These are phyloP conservation scores for Trichoderma breve DNA, from an alignment of 2,329 filamentous ascomycete species.

Conservation along the genomic window DNA sequence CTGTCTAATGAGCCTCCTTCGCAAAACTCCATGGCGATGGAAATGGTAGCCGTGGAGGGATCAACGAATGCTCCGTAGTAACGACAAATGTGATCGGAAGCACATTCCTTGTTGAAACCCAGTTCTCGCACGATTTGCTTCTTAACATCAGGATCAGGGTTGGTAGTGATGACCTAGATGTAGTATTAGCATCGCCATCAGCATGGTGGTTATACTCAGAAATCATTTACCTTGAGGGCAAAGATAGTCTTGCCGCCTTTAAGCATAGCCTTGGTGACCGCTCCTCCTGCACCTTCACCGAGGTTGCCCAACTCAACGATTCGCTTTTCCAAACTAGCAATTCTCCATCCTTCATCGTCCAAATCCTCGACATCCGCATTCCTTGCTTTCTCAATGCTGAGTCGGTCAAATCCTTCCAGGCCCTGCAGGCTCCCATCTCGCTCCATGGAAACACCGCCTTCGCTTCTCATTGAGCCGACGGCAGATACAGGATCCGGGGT, in stretches of 20 bases:
- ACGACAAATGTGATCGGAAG: constrained; percentile 91
- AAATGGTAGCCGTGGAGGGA: constrained; percentile 92
- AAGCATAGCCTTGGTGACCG: constrained; percentile 85
- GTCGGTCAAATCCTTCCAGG: constrained; percentile 73
- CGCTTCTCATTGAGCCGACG: constrained; percentile 75
- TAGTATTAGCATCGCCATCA: neutral
- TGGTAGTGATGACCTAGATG: constrained; percentile 87
- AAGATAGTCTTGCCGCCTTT: constrained; percentile 93
- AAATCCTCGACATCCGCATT: constrained; percentile 89
- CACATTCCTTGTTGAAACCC: constrained; percentile 96
- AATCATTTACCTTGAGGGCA: constrained; percentile 74
- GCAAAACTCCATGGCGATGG: constrained; percentile 98
- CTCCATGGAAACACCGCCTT: constrained; percentile 75
- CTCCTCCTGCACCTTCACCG: constrained; percentile 92
- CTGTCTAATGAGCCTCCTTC: constrained; percentile 94
- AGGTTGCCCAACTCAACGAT: constrained; percentile 86
- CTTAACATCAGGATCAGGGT: constrained; percentile 96
- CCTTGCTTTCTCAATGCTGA: constrained; percentile 77
- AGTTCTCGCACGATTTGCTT: constrained; percentile 97
- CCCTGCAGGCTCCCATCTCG: constrained; percentile 77
- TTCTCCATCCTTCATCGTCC: constrained; percentile 92
- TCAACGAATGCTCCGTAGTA: constrained; percentile 98
- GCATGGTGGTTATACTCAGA: constrained; percentile 8
- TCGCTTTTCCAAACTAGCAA: constrained; percentile 82
- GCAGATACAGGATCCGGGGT: constrained; percentile 85